These are phyloP conservation scores for Puya raimondii DNA, from an alignment of 176 grass and related monocot species.

Conservation along the genomic window DNA sequence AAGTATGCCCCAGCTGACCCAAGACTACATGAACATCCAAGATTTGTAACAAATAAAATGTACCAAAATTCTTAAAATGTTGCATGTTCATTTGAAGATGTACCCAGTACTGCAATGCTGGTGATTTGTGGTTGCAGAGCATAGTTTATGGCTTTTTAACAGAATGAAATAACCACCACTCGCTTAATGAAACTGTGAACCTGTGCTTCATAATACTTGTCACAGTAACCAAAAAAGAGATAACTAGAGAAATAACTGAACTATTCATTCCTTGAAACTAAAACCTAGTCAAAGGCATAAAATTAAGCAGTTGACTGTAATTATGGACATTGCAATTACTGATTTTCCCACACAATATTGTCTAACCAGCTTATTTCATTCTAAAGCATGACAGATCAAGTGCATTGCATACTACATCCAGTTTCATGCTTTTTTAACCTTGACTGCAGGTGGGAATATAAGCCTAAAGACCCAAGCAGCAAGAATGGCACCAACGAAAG, in stretches of 20 bases:
- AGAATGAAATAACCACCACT: too few relatives aligned
- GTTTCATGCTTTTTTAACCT: slow-evolving; percentile 58
- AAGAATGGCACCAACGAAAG: slow-evolving; percentile 67
- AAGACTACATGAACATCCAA: too few relatives aligned
- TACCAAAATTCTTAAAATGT: too few relatives aligned
- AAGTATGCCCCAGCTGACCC: too few relatives aligned
- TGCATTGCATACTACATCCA: background rate
- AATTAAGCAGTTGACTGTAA: background rate
- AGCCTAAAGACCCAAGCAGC: slow-evolving; percentile 68
- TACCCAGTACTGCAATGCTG: too few relatives aligned
- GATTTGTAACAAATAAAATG: too few relatives aligned
- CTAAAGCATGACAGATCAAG: background rate
- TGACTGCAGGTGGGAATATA: slow-evolving; percentile 43
- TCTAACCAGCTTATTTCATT: background rate
- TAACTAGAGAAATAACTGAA: background rate
- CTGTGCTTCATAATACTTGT: too few relatives aligned
- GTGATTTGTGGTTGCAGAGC: too few relatives aligned
- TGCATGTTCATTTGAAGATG: too few relatives aligned
- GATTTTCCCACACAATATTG: background rate
- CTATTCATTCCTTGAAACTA: background rate
- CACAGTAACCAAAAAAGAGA: background rate
- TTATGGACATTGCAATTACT: background rate
- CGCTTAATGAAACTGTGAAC: too few relatives aligned
- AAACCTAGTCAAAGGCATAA: background rate
- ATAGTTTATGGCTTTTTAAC: too few relatives aligned